phyloP scores from a whole-genome alignment of 2,329 filamentous ascomycete species.

The Orbilia javanica region DNA sequence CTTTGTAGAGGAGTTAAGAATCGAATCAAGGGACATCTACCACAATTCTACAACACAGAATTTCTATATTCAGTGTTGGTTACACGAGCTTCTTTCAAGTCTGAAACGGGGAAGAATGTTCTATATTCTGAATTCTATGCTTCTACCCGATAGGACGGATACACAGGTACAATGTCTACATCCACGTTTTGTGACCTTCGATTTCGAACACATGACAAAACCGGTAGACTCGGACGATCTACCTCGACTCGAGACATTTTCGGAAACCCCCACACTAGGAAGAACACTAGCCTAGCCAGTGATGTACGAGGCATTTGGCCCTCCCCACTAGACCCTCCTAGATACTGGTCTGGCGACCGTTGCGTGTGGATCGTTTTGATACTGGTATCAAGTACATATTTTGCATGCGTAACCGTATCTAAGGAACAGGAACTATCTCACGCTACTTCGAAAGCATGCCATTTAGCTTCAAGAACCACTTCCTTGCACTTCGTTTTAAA shows the following conservation, averaged over 20 bases:
- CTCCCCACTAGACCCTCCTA: background rate
- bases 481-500: background rate
- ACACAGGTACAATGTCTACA: background rate
- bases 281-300: background rate
- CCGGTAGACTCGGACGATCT: constrained; percentile 6
- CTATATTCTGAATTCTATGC: constrained; percentile 8
- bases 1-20: constrained; percentile 1
- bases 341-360: background rate
- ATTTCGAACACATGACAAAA: constrained; percentile 5
- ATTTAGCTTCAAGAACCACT: background rate
- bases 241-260: constrained; percentile 4
- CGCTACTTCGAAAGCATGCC: background rate
- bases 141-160: constrained; percentile 1
- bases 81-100: background rate
- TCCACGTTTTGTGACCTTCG: background rate
- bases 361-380: background rate
- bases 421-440: background rate
- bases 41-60: constrained; percentile 18
- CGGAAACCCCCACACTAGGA: constrained; percentile 12
- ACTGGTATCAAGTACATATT: background rate
- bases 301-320: background rate
- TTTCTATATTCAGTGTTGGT: constrained; percentile 23
- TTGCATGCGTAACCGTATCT: background rate
- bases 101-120: constrained; percentile 11
- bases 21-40: background rate